phyloP scores from a whole-genome alignment of 2,329 filamentous ascomycete genomes.

The Colletotrichum echinochloae region DNA sequence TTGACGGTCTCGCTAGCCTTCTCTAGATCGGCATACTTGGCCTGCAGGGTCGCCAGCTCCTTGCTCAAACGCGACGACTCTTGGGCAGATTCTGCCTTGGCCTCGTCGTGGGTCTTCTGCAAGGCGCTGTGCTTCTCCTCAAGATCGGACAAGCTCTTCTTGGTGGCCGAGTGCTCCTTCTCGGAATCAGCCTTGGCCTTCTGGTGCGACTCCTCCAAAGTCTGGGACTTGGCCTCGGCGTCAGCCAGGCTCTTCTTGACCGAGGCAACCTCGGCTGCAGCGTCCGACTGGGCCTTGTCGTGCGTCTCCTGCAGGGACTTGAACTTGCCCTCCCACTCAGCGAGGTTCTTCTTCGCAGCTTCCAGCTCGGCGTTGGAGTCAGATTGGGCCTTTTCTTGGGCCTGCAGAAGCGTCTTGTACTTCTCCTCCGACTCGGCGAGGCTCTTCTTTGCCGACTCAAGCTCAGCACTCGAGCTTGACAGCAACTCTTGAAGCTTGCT shows the following conservation, averaged over 20 bases:
- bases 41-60: conserved; percentile 27
- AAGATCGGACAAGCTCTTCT: conserved; percentile 41
- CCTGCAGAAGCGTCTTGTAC: conserved; percentile 40
- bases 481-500: conserved; percentile 19
- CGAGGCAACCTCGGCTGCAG: conserved; percentile 48
- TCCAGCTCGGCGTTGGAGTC: conserved; percentile 32
- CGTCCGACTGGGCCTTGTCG: conserved; percentile 46
- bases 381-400: conserved; percentile 14
- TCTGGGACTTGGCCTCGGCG: conserved; percentile 39
- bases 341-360: conserved; percentile 30
- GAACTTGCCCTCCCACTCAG: conserved; percentile 48
- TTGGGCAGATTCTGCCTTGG: conserved; percentile 37
- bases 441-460: conserved; percentile 30
- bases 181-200: conserved; percentile 39
- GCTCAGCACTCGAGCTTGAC: conserved; percentile 17
- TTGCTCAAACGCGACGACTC: conserved; percentile 29
- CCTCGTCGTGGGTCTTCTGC: conserved; percentile 42
- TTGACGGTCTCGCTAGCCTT: conserved; percentile 31
- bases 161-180: conserved; percentile 24
- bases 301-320: conserved; percentile 45
- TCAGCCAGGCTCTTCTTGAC: conserved; percentile 47
- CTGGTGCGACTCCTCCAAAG: conserved; percentile 45
- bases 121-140: conserved; percentile 33
- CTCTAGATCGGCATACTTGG: conserved; percentile 30
- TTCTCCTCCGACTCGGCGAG: conserved; percentile 44